Conservation (phyloP, 106 monocot species). For the Triglochin maritima region DNA sequence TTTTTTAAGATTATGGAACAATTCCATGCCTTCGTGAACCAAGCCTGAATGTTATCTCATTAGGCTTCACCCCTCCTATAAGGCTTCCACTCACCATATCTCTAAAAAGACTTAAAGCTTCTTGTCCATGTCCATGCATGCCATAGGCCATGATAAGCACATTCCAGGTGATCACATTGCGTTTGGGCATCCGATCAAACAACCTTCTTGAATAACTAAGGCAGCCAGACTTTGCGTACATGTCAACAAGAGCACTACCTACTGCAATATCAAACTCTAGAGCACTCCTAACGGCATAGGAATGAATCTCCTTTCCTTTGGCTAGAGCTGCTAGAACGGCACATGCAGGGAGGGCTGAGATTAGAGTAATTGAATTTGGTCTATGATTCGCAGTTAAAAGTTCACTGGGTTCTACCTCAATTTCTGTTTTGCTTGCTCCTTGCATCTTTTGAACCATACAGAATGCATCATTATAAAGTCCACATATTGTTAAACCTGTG, state of each 20-base stretch:
- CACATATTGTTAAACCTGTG: slow-evolving; percentile 37
- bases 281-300: slow-evolving; percentile 43
- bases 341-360: slow-evolving; percentile 74
- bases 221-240: slow-evolving; percentile 81
- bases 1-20: slow-evolving; percentile 45
- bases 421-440: slow-evolving; percentile 1
- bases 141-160: slow-evolving; percentile 84
- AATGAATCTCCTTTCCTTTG: slow-evolving; percentile 87
- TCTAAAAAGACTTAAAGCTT: slow-evolving; percentile 45
- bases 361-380: slow-evolving; percentile 69
- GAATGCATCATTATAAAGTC: slow-evolving; percentile 39
- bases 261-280: slow-evolving; percentile 51
- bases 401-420: background rate
- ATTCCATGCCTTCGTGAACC: slow-evolving; percentile 43
- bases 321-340: slow-evolving; percentile 48
- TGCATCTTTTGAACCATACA: slow-evolving; percentile 50
- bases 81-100: slow-evolving; percentile 27
- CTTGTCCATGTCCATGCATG: slow-evolving; percentile 70
- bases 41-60: slow-evolving; percentile 80
- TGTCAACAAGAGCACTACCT: slow-evolving; percentile 83
- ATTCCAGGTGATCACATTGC: slow-evolving; percentile 77
- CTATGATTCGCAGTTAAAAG: background rate
- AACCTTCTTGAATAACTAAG: slow-evolving; percentile 31
- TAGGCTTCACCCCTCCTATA: slow-evolving; percentile 39
- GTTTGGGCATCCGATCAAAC: slow-evolving; percentile 54